phyloP scores from a whole-genome alignment of 257 asterid species.

The Solanum arcanum region DNA sequence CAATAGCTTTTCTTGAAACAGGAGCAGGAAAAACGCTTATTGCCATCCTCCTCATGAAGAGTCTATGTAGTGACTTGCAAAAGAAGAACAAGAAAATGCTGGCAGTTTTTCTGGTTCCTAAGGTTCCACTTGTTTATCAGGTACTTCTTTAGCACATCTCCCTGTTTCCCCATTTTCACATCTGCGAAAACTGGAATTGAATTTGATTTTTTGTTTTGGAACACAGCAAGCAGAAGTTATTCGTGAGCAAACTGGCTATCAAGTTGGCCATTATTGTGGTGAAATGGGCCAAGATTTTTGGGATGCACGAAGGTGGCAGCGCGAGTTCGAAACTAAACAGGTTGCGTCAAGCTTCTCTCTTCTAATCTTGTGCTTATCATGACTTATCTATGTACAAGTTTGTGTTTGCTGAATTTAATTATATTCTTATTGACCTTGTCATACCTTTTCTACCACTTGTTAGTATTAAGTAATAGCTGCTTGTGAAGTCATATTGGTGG shows the following conservation, averaged over 20 bases:
- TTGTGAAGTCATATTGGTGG: background rate
- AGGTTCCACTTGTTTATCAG: conserved; percentile 99
- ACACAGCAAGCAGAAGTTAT: conserved; percentile 98
- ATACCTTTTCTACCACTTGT: background rate
- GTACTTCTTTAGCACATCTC: conserved; percentile 17
- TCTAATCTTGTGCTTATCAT: background rate
- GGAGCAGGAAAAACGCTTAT: conserved; percentile 98
- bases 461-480: background rate
- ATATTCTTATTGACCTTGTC: background rate
- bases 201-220: background rate
- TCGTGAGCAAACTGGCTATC: conserved; percentile 82
- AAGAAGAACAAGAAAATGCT: conserved; percentile 67
- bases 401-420: background rate
- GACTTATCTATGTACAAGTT: background rate
- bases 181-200: background rate
- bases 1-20: conserved; percentile 96
- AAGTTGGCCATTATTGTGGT: conserved; percentile 98
- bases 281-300: conserved; percentile 99
- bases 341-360: conserved; percentile 18
- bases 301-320: conserved; percentile 99
- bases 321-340: conserved; percentile 94
- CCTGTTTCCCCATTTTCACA: background rate
- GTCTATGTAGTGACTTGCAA: conserved; percentile 57
- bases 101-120: conserved; percentile 94
- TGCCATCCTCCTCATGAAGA: conserved; percentile 85